phyloP scores from a whole-genome alignment of 805 yeast species.

The Zygoascus biomembranicola region DNA sequence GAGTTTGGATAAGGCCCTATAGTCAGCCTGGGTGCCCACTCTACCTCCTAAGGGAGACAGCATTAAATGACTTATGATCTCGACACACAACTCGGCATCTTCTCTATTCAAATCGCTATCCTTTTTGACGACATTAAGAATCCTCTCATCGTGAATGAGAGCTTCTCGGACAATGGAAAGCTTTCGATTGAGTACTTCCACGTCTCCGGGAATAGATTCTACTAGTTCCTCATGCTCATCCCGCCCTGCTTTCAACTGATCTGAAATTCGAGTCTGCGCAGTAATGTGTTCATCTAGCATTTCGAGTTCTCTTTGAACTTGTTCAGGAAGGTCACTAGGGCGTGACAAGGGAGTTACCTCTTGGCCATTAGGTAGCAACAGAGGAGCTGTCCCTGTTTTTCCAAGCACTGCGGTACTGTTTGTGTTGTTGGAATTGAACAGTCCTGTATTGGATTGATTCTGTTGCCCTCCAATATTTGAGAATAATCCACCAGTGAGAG shows the following conservation, averaged over 20 bases:
- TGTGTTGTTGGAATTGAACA: neutral
- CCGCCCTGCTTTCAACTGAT: conserved; percentile 37
- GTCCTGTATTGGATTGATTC: neutral
- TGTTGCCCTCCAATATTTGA: neutral
- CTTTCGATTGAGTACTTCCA: conserved; percentile 43
- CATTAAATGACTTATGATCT: conserved; percentile 15
- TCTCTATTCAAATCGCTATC: conserved; percentile 17
- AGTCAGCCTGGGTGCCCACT: neutral
- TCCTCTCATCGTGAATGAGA: conserved; percentile 37
- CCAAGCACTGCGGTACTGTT: neutral
- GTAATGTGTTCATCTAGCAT: conserved; percentile 47
- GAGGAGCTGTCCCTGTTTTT: neutral
- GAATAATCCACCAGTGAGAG: neutral
- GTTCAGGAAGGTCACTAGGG: conserved; percentile 50
- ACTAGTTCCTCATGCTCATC: conserved; percentile 38
- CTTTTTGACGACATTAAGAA: conserved; percentile 23
- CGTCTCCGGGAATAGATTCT: conserved; percentile 47
- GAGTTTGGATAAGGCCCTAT: neutral
- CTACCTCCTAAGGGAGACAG: neutral
- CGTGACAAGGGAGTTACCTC: conserved; percentile 21
- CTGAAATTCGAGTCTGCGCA: conserved; percentile 44
- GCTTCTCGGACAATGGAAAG: conserved; percentile 45
- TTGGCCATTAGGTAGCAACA: conserved; percentile 1
- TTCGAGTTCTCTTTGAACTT: conserved; percentile 46
- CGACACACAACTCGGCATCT: conserved; percentile 25